phyloP scores from a whole-genome alignment of 2,329 filamentous ascomycete genomes.

The Ophiocordyceps unilateralis region DNA sequence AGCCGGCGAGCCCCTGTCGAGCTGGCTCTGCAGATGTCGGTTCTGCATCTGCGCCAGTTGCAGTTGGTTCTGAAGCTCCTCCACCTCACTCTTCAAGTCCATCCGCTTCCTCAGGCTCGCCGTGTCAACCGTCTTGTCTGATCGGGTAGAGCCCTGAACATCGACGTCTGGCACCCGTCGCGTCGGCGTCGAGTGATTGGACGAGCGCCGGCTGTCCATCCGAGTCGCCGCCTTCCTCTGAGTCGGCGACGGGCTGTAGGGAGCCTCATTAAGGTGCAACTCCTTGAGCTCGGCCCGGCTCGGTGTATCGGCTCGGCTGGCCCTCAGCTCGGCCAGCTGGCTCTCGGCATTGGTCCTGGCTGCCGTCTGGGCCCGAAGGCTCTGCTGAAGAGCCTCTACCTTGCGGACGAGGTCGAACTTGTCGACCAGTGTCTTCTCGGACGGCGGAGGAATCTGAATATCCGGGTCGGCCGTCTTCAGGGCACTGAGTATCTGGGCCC shows the following conservation, averaged over 20 bases:
- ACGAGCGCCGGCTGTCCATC: constrained; percentile 40
- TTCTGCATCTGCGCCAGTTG: constrained; percentile 94
- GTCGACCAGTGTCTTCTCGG: constrained; percentile 54
- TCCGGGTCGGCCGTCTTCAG: constrained; percentile 77
- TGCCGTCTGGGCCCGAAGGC: constrained; percentile 67
- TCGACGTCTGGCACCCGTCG: constrained; percentile 49
- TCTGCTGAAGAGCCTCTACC: constrained; percentile 76
- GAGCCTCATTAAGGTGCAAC: constrained; percentile 67
- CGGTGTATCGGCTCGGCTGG: constrained; percentile 53
- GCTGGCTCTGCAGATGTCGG: constrained; percentile 73
- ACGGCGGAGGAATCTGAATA: constrained; percentile 37
- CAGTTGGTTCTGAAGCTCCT: constrained; percentile 84
- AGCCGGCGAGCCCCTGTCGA: constrained; percentile 50
- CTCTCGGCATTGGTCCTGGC: constrained; percentile 67
- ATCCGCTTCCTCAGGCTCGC: constrained; percentile 73
- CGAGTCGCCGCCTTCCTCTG: constrained; percentile 44
- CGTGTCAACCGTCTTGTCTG: constrained; percentile 69
- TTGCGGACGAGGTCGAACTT: constrained; percentile 76
- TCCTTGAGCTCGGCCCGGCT: constrained; percentile 68
- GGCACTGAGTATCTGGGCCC: constrained; percentile 63
- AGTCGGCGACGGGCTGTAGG: constrained; percentile 58
- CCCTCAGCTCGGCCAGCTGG: constrained; percentile 63
- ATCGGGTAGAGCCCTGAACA: constrained; percentile 58
- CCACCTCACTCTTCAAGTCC: constrained; percentile 79
- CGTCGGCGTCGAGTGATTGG: constrained; percentile 62